Percentiles rank a stretch among this genome's conserved stretches.
phyloP scores from a whole-genome alignment of 495 filamentous ascomycete species.

The Penicillium fimorum region DNA sequence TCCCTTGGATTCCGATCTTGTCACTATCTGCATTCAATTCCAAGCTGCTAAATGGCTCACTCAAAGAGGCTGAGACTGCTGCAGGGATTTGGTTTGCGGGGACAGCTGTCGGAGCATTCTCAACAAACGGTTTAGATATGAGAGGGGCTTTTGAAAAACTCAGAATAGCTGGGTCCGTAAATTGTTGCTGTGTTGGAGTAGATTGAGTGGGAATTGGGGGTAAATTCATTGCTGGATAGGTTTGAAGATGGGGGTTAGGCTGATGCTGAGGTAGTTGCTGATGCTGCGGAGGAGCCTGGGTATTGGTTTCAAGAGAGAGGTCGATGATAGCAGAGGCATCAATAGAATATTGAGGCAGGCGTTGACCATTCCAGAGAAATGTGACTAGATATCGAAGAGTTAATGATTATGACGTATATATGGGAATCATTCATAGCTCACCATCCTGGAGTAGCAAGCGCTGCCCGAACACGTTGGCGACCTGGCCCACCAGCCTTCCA shows the following conservation, averaged over 20 bases:
- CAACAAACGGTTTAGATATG: slow-evolving; percentile 8
- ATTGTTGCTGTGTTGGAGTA: slow-evolving; percentile 27
- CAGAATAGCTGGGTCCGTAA: slow-evolving; percentile 58
- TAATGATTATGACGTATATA: not conserved
- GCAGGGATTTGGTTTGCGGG: slow-evolving; percentile 17
- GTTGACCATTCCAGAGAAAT: slow-evolving; percentile 50
- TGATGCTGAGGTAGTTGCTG: slow-evolving; percentile 21
- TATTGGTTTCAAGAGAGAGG: slow-evolving; percentile 48
- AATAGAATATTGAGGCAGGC: slow-evolving; percentile 48
- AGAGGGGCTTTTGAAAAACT: slow-evolving; percentile 41
- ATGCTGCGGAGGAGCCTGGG: slow-evolving; percentile 23
- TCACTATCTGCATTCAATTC: slow-evolving; percentile 32
- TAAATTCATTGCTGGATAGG: not conserved
- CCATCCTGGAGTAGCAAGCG: slow-evolving; percentile 77
- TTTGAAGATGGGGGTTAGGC: not conserved
- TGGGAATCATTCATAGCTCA: slow-evolving; percentile 35
- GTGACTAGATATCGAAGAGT: slow-evolving; percentile 33
- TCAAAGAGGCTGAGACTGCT: slow-evolving; percentile 32
- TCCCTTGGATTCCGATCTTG: slow-evolving; percentile 8
- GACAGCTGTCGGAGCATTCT: not conserved
- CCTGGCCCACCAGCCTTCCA: slow-evolving; percentile 66
- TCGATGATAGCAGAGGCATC: slow-evolving; percentile 58
- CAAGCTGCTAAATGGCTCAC: slow-evolving; percentile 45
- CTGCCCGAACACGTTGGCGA: slow-evolving; percentile 70
- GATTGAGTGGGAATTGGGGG: slow-evolving; percentile 10